Base-by-base conservation (phyloP, 495 filamentous ascomycete genomes). In the Pseudomonodictys pantanalensis region DNA sequence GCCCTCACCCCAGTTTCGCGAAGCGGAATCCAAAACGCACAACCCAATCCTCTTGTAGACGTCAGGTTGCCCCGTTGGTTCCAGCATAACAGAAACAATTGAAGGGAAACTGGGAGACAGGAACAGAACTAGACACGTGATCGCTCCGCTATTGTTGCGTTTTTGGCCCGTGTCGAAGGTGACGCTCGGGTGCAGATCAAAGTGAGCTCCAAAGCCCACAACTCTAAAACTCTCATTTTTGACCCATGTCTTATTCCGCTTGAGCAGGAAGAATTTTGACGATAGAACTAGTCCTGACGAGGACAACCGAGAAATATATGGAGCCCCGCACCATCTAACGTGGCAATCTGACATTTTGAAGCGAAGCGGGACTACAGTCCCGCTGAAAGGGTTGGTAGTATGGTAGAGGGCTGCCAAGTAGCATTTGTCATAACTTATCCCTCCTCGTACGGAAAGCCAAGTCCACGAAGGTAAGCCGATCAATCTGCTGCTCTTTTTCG, bases 81-180 rank as follows among this genome's bases (percentile, higher is more conserved):
- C 23, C 15, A 43, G 6, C 41, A 43, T 43, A 17, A 43, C 15
- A 43, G n/a, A 43, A 43, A 17, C 23, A 20, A 43, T 43, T 17
- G 41, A 7, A 43, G n/a, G 15, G 41, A 20, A 43, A 43, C n/a
- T 15, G n/a, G n/a, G 41, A 43, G n/a, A n/a, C n/a, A n/a, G n/a
- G n/a, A 43, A 43, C n/a, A 43, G 41, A 20, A 43, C 41, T 7
- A 43, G n/a, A 43, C 41, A 43, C 23, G 41, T 43, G 41, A 43
- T 43, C 23, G n/a, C 7, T 43, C 7, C n/a, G 7, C 23, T 5
- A 43, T 7, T 15, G n/a, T 20, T 43, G 23, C n/a, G 5, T 17
- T 43, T 43, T 43, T 7, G 41, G n/a, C n/a, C 7, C n/a, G n/a
- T 20, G n/a, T 43, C 41, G 41, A 43, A 43, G 41, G 6, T 20